Base-by-base conservation (phyloP, 306 rosid genomes). In the Trifolium repens region DNA sequence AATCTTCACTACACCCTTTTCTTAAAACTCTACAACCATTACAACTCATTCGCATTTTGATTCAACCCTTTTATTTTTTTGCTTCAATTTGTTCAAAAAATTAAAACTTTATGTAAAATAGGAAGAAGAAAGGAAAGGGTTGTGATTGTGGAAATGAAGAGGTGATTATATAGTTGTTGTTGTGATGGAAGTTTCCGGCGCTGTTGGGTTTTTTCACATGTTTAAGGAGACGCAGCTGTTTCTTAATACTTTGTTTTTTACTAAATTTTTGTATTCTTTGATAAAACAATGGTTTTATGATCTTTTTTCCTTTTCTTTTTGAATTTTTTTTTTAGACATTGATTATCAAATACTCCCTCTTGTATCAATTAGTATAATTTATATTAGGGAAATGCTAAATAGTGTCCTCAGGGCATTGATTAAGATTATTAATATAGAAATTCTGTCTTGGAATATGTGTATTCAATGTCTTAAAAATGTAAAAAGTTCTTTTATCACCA, bases 1-100 rank as follows among this genome's bases (percentile, higher is more conserved):
- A 94, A 73, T 89, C 88, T 55, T 94, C 96, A 9, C 96, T 89
- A 27, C 99, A 94, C 2, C 99, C 99, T 68, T 94, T 94, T 50
- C 99, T 82, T 2, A 94, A 78, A 2, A 94, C 91, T 9, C 99
- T 81, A 53, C 99, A 94, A 0, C 99, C 99, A 72, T 94, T 94
- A 57, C 99, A 94, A 52, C 98, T 92, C 96, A 90, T 90, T 75
- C 99, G 88, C 99, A 94, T 94, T 92, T 75, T 72, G n/a, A 5
- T 8, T 9, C 58, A 55, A 46, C 42, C 19, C 1, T 42, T 42
- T 65, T 13, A 6, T 40, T 10, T 30, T 11, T 46, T 15, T 30
- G 34, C 34, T 30, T 30, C 34, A 30, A 30, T 30, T 44, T 61
- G 12, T 7, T 14, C 2, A 39, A 14, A 44, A 53, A 34, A 14